A percentile compares a stretch with the other conserved stretches of the same genome.
phyloP scores from a whole-genome alignment of 2,329 filamentous ascomycete genomes.

The Paracoccidioides brasiliensis region DNA sequence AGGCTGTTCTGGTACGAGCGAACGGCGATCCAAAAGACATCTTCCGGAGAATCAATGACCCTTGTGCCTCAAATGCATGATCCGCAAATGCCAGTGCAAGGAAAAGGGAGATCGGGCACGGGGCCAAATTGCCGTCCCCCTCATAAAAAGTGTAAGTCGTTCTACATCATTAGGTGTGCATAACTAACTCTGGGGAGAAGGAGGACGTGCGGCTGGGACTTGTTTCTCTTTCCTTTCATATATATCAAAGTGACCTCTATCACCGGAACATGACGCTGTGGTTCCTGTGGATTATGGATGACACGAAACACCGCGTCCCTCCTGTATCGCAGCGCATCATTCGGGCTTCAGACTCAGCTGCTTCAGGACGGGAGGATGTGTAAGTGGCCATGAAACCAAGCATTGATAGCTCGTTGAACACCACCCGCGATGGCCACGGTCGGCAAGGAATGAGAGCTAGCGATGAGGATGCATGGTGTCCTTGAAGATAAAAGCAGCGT shows the following conservation, averaged over 20 bases:
- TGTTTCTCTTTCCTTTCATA: slow-evolving; percentile 4
- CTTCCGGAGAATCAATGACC: not conserved
- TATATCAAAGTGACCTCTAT: slow-evolving; percentile 1
- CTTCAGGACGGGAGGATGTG: not conserved
- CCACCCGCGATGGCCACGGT: too few relatives aligned
- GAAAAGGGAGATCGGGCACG: slow-evolving; percentile 1
- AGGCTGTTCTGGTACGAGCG: not conserved
- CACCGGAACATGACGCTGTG: not conserved
- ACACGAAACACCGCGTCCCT: slow-evolving; percentile 1
- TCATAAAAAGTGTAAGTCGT: not conserved
- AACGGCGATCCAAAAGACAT: not conserved
- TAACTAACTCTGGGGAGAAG: not conserved
- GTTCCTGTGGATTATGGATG: not conserved
- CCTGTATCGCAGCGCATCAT: not conserved
- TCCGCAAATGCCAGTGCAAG: slow-evolving; percentile 1
- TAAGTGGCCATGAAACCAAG: not conserved
- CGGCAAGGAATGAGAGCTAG: too few relatives aligned
- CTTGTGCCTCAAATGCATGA: slow-evolving; percentile 1
- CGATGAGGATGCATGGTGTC: too few relatives aligned
- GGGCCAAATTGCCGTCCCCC: not conserved
- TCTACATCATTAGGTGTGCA: not conserved
- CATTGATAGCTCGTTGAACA: too few relatives aligned
- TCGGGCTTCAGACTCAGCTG: not conserved
- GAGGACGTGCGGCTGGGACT: not conserved
- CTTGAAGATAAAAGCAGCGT: too few relatives aligned